A percentile compares a stretch with the other conserved stretches of the same genome.
Evolutionary conservation across 208 protist genomes (phyloP).

Genomic region (Wallacemonas collosoma): DNA sequence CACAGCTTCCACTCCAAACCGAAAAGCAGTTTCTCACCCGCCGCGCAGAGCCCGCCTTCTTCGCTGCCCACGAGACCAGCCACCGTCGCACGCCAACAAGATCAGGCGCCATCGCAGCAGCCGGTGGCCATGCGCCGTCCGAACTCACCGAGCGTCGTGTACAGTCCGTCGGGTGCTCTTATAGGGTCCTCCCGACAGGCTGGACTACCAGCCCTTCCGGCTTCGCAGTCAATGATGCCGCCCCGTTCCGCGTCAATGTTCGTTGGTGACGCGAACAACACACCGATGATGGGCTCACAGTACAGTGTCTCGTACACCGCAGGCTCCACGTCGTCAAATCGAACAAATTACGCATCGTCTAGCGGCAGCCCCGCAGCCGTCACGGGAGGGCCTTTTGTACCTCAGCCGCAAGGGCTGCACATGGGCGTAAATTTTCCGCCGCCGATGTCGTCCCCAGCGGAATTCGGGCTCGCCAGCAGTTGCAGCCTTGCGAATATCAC

Average conservation of each 20-base stretch:
- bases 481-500: too few relatives aligned
- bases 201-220: too few relatives aligned
- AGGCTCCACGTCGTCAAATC: background rate
- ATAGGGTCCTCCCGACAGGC: background rate
- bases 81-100: background rate
- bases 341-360: background rate
- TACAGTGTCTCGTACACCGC: background rate
- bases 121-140: background rate
- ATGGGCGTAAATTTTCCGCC: too few relatives aligned
- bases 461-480: too few relatives aligned
- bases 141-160: background rate
- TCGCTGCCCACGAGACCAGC: too few relatives aligned
- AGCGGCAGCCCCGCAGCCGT: background rate
- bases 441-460: too few relatives aligned
- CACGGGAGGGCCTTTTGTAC: too few relatives aligned
- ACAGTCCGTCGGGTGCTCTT: background rate
- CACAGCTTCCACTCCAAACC: conserved; percentile 15
- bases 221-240: too few relatives aligned
- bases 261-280: background rate
- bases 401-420: too few relatives aligned
- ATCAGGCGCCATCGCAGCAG: background rate
- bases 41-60: background rate
- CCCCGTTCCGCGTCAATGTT: background rate
- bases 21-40: too few relatives aligned
- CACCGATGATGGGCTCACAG: background rate